Evolutionary conservation across 1,284 basidiomycete genomes (phyloP).

Genomic region (Moniliella sp.): DNA sequence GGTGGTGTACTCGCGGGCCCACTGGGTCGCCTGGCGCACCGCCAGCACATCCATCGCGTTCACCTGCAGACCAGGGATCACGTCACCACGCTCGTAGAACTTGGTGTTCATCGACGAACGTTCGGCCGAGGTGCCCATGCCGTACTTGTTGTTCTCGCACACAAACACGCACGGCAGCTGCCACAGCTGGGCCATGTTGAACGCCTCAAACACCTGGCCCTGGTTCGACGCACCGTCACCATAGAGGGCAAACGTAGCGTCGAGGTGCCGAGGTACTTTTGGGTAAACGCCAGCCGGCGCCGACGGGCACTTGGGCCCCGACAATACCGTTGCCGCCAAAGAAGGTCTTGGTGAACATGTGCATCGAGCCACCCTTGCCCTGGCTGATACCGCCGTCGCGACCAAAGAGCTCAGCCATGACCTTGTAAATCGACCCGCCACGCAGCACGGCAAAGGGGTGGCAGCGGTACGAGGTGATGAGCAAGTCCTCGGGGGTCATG

Average conservation of each 20-base stretch:
- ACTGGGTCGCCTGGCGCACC: conserved; percentile 60
- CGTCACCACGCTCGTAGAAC: conserved; percentile 89
- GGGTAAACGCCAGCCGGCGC: conserved; percentile 84
- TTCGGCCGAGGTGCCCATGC: conserved; percentile 84
- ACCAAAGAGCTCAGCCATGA: conserved; percentile 79
- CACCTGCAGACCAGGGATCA: conserved; percentile 86
- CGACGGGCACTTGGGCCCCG: conserved; percentile 87
- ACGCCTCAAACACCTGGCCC: conserved; percentile 93
- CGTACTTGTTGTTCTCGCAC: conserved; percentile 81
- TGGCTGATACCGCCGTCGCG: conserved; percentile 84
- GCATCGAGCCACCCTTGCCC: conserved; percentile 92
- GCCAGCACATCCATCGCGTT: conserved; percentile 98
- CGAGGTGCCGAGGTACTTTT: conserved; percentile 56
- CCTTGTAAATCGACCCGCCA: conserved; percentile 67
- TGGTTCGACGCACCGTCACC: conserved; percentile 98
- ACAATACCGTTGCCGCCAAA: conserved; percentile 98
- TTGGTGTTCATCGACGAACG: conserved; percentile 61
- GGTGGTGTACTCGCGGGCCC: conserved; percentile 66
- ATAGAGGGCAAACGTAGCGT: conserved; percentile 77
- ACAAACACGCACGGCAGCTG: conserved; percentile 79
- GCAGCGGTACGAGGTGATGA: conserved; percentile 93
- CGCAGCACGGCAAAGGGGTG: conserved; percentile 89
- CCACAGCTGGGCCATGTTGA: conserved; percentile 98
- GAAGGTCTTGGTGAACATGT: conserved; percentile 42
- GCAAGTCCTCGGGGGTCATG: conserved; percentile 61